Conservation (phyloP, 768 basidiomycete genomes). For the Mycena rebaudengoi region DNA sequence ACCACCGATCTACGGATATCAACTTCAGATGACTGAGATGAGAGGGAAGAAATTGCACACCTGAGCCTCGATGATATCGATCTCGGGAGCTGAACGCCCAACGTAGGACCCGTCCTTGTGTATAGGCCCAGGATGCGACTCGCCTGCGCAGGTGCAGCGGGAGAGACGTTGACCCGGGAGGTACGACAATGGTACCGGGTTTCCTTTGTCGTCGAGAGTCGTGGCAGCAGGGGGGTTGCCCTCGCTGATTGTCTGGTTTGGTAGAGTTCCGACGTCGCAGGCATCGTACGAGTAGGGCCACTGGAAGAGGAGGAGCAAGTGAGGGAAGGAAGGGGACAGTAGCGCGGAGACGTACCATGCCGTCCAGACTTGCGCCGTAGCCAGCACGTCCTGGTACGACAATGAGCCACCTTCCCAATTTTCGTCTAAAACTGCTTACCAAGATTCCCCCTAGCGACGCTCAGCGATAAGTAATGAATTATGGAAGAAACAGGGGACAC, state of each 20-base stretch:
- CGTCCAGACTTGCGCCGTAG: slow-evolving; percentile 86
- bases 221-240: slow-evolving; percentile 71
- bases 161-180: slow-evolving; percentile 85
- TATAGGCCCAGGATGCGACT: slow-evolving; percentile 85
- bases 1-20: slow-evolving; percentile 58
- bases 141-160: slow-evolving; percentile 83
- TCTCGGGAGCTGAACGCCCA: slow-evolving; percentile 88
- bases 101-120: slow-evolving; percentile 79
- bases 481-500: slow-evolving; percentile 21
- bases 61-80: slow-evolving; percentile 92
- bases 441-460: slow-evolving; percentile 23
- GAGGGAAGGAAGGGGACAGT: slow-evolving; percentile 16
- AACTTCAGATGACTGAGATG: too few relatives aligned
- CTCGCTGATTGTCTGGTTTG: slow-evolving; percentile 72
- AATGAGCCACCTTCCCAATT: too few relatives aligned
- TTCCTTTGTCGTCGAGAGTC: slow-evolving; percentile 62
- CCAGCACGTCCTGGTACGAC: slow-evolving; percentile 85
- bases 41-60: too few relatives aligned
- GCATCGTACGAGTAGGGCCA: slow-evolving; percentile 87
- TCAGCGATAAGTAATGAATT: too few relatives aligned
- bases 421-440: too few relatives aligned
- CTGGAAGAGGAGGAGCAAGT: slow-evolving; percentile 36
- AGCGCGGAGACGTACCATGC: slow-evolving; percentile 55
- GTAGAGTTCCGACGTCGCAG: slow-evolving; percentile 86
- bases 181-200: slow-evolving; percentile 67